Percentiles rank a stretch among this genome's conserved stretches.
Evolutionary conservation across 2,329 filamentous ascomycete genomes (phyloP).

Genomic region (Xylariomycetidae sp.): DNA sequence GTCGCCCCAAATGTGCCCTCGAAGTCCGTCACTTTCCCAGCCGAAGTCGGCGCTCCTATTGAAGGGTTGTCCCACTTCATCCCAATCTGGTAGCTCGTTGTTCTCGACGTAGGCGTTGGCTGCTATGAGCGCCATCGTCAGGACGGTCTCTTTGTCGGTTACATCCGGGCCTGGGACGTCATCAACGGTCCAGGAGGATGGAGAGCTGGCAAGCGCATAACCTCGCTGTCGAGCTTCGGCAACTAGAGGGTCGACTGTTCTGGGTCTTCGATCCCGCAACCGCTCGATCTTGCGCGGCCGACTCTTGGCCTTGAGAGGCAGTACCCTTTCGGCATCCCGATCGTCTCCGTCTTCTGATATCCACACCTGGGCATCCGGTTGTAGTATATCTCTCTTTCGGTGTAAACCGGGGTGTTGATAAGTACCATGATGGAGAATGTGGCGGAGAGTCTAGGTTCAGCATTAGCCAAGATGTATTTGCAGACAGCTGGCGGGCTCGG

Average conservation of each 20-base stretch:
- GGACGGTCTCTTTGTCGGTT: slow-evolving; percentile 76
- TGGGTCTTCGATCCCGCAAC: slow-evolving; percentile 70
- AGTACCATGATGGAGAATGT: slow-evolving; percentile 90
- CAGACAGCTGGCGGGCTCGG: too few relatives aligned
- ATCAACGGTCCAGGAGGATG: slow-evolving; percentile 79
- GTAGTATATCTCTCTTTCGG: slow-evolving; percentile 64
- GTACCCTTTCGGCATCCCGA: slow-evolving; percentile 45
- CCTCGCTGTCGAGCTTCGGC: slow-evolving; percentile 66
- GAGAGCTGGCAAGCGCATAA: slow-evolving; percentile 61
- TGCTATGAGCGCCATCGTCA: slow-evolving; percentile 83
- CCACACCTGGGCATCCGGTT: slow-evolving; percentile 56
- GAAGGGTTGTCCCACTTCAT: slow-evolving; percentile 72
- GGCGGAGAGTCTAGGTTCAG: slow-evolving; percentile 58
- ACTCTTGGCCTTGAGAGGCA: slow-evolving; percentile 58
- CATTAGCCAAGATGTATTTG: too few relatives aligned
- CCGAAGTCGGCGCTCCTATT: slow-evolving; percentile 88
- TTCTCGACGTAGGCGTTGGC: slow-evolving; percentile 81
- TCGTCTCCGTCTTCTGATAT: slow-evolving; percentile 55
- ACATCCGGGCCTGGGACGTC: slow-evolving; percentile 74
- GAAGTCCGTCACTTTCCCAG: slow-evolving; percentile 83
- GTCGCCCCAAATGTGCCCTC: slow-evolving; percentile 90
- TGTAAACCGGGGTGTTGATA: slow-evolving; percentile 74
- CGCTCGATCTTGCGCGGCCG: slow-evolving; percentile 69
- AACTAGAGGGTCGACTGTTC: slow-evolving; percentile 74
- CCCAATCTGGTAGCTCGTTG: slow-evolving; percentile 72